Evolutionary conservation across 345 rosid species (phyloP).

Genomic region (Rhodomyrtus tomentosa): DNA sequence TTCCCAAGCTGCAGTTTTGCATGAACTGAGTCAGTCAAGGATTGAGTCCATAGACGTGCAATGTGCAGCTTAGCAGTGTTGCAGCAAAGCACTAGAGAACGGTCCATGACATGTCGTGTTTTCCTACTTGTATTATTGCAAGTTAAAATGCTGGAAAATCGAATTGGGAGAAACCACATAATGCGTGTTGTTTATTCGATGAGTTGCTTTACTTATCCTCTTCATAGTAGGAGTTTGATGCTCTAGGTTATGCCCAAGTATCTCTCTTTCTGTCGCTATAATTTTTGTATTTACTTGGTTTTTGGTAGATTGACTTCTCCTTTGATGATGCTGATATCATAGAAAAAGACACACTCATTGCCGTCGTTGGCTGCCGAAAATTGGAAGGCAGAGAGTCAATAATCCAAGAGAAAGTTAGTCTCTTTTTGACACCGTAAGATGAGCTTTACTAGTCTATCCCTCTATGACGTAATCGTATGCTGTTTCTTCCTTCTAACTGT

Average conservation of each 20-base stretch:
- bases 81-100: background rate
- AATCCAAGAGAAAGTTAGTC: constrained; percentile 58
- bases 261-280: background rate
- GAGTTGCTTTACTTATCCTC: background rate
- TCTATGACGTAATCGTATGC: background rate
- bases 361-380: constrained; percentile 50
- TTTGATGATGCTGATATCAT: constrained; percentile 81
- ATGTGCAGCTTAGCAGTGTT: background rate
- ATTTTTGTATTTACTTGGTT: background rate
- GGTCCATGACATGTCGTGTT: background rate
- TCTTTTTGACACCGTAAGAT: background rate
- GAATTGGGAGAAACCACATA: background rate
- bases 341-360: constrained; percentile 54
- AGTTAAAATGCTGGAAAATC: background rate
- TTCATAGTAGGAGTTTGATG: background rate
- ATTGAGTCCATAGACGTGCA: background rate
- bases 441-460: background rate
- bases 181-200: background rate
- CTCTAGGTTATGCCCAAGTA: background rate
- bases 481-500: background rate
- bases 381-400: constrained; percentile 47
- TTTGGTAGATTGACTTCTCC: constrained; percentile 71
- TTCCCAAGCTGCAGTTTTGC: background rate
- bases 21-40: background rate
- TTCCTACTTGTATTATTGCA: background rate